These are phyloP conservation scores for Polyporus arcularius DNA, from an alignment of 768 basidiomycete species.

Conservation along the genomic window DNA sequence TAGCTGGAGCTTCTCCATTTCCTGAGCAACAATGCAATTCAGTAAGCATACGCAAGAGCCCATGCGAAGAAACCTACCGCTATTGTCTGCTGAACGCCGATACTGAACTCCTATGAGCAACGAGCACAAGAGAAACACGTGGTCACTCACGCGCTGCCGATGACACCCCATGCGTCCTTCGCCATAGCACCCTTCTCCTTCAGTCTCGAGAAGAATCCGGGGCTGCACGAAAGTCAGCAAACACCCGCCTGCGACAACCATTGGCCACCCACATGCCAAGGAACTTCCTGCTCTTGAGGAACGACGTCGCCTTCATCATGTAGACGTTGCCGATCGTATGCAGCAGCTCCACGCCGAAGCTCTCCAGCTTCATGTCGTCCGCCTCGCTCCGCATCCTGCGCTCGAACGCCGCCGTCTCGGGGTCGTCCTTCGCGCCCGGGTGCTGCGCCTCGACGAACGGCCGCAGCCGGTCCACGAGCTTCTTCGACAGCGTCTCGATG, in stretches of 20 bases:
- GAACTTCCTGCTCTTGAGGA: constrained; percentile 89
- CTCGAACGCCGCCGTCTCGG: constrained; percentile 81
- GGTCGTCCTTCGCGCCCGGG: constrained; percentile 78
- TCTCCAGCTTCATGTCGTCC: constrained; percentile 95
- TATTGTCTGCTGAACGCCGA: constrained; percentile 81
- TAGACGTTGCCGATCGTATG: constrained; percentile 93
- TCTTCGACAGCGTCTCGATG: constrained; percentile 69
- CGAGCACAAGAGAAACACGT: not conserved
- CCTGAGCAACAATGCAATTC: constrained; percentile 41
- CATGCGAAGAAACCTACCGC: constrained; percentile 27
- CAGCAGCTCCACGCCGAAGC: constrained; percentile 93
- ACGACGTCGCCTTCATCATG: constrained; percentile 89
- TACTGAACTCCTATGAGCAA: constrained; percentile 32
- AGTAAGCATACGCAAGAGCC: constrained; percentile 19
- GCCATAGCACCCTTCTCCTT: constrained; percentile 93
- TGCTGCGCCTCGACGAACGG: constrained; percentile 90
- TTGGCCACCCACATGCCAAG: constrained; percentile 72
- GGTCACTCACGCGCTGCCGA: constrained; percentile 84
- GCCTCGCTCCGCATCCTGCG: constrained; percentile 78
- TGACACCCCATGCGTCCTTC: constrained; percentile 96
- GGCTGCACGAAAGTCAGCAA: constrained; percentile 40
- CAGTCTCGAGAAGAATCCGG: constrained; percentile 89
- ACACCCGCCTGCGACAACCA: not conserved
- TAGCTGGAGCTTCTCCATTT: constrained; percentile 88
- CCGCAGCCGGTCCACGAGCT: constrained; percentile 81